Base-by-base conservation (phyloP, 2,329 filamentous ascomycete species). In the Acrocalymma vagum region DNA sequence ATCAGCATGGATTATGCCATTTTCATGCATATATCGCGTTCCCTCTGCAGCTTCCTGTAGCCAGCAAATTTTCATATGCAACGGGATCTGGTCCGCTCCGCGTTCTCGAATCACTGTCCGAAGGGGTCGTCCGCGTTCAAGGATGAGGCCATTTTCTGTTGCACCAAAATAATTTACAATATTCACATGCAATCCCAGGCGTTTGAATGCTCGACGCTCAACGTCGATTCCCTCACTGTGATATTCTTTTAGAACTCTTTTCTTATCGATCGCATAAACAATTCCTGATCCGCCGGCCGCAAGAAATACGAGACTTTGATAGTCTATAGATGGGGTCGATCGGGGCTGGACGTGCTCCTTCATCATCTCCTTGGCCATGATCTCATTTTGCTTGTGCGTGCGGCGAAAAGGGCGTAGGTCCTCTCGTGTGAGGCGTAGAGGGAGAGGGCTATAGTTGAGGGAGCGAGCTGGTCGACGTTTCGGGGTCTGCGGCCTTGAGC, bases 371-470 rank as follows among this genome's bases (percentile, higher is more conserved):
- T 30, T 23, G 11, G 26, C 44, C 5, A 39, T 47, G 29, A 37
- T 47, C 29, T 54, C 37, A 42, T 45, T 55, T 24, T 29, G 42
- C 45, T 43, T 52, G 42, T 37, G 45, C 37, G 26, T 55, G 31
- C 3, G 42, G 48, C 20, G 45, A 55, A 42, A 33, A 30, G 29
- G 37, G 31, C 21, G 38, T 10, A 46, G 38, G 15, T 45, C 46
- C 38, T 46, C 42, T 27, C 25, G 17, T n/a, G 32, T 43, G 35
- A 46, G 46, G 18, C 9, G 38, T 14, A 37, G 34, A 23, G 24
- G 29, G 15, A 29, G 16, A 23, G 29, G 26, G 23, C 9, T 42
- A 30, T 27, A 31, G 32, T 38, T 18, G 18, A 37, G 32, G 23
- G 36, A 48, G 22, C 30, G 29, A 27, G 36, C 42, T 36, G 20